phyloP scores from a whole-genome alignment of 164 flowering plant species.

The Saururus chinensis region DNA sequence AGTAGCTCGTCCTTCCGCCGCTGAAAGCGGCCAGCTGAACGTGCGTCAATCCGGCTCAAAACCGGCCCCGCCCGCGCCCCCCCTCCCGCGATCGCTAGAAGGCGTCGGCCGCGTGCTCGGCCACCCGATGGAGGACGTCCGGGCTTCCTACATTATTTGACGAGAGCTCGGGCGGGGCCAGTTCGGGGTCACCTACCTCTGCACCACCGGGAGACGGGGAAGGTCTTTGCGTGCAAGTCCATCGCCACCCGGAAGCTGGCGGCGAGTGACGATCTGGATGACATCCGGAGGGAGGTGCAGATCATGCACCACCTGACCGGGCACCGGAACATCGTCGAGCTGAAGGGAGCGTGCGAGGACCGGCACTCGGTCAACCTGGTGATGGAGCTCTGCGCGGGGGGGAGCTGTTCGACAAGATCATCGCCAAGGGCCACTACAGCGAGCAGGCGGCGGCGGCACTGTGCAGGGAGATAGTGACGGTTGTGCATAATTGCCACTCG shows the following conservation, averaged over 20 bases:
- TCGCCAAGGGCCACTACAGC: slow-evolving; percentile 44
- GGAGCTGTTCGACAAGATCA: slow-evolving; percentile 75
- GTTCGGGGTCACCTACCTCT: slow-evolving; percentile 66
- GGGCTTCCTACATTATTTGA: slow-evolving; percentile 38
- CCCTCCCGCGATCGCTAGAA: no score
- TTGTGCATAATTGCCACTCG: slow-evolving; percentile 80
- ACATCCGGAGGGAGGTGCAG: slow-evolving; percentile 66
- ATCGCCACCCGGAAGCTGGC: slow-evolving; percentile 63
- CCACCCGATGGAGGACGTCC: slow-evolving; percentile 74
- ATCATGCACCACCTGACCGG: slow-evolving; percentile 76
- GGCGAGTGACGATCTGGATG: slow-evolving; percentile 58
- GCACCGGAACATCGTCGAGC: slow-evolving; percentile 61
- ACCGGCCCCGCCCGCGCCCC: no score
- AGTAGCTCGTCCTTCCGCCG: no score
- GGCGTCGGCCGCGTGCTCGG: slow-evolving; percentile 41
- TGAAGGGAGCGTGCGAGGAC: slow-evolving; percentile 73
- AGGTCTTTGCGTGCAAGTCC: slow-evolving; percentile 73
- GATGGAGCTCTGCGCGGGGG: slow-evolving; percentile 84
- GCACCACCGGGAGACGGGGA: slow-evolving; percentile 48
- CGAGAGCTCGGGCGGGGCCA: slow-evolving; percentile 82
- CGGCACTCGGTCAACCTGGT: slow-evolving; percentile 63
- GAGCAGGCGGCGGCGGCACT: slow-evolving; percentile 59
- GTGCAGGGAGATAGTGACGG: slow-evolving; percentile 63
- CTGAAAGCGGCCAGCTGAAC: no score
- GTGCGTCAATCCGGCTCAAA: no score